Percentiles rank a stretch among this genome's conserved stretches.
Conservation (phyloP, 2,329 filamentous ascomycete genomes). For the Nothophaeocryptopus gaeumannii region DNA sequence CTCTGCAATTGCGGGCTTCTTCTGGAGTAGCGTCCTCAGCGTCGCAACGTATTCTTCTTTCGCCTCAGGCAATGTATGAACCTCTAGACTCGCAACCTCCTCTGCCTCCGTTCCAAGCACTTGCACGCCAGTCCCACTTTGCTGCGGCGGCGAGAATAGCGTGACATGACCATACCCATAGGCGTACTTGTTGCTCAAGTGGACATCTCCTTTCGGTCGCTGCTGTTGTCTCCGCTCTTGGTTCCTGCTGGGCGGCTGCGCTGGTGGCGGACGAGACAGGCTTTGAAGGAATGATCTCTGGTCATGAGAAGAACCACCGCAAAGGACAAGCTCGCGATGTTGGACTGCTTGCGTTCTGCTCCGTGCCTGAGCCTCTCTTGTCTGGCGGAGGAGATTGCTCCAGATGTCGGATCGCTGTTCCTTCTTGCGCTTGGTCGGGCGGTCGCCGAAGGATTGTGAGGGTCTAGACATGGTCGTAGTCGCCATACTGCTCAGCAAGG, state of each 20-base stretch:
- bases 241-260: slow-evolving; percentile 24
- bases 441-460: slow-evolving; percentile 7
- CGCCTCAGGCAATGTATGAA: slow-evolving; percentile 34
- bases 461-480: slow-evolving; percentile 19
- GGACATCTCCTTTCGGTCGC: slow-evolving; percentile 29
- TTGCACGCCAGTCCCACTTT: slow-evolving; percentile 24
- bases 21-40: slow-evolving; percentile 26
- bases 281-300: slow-evolving; percentile 30
- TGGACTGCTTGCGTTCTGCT: slow-evolving; percentile 32
- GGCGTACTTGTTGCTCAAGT: slow-evolving; percentile 34
- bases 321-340: slow-evolving; percentile 31
- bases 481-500: slow-evolving; percentile 12
- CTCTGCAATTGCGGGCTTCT: slow-evolving; percentile 16
- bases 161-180: slow-evolving; percentile 37
- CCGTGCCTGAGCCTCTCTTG: slow-evolving; percentile 36
- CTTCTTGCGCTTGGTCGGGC: slow-evolving; percentile 24
- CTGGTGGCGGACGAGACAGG: slow-evolving; percentile 30
- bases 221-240: slow-evolving; percentile 24
- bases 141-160: slow-evolving; percentile 31
- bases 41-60: slow-evolving; percentile 30
- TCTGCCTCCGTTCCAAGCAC: slow-evolving; percentile 33
- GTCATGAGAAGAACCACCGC: slow-evolving; percentile 33
- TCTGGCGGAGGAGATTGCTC: slow-evolving; percentile 34
- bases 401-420: slow-evolving; percentile 34
- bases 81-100: slow-evolving; percentile 31